Evolutionary conservation across 2,329 filamentous ascomycete species (phyloP), one percentile per base, ranked within the genome.

Genomic region (Xylariaceae sp.): DNA sequence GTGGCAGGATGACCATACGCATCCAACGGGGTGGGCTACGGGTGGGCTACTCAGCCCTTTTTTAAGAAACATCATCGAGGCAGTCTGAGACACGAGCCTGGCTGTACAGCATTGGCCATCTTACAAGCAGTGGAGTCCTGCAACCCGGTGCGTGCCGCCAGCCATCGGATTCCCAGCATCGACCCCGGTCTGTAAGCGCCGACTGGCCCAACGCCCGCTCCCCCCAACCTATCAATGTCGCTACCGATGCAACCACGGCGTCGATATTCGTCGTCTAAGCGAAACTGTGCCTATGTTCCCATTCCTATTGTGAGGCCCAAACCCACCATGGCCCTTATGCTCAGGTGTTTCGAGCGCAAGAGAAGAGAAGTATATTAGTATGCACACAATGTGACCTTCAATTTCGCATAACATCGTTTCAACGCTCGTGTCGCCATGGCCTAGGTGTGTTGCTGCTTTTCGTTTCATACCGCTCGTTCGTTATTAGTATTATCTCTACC

Each of bases 11-110:
- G 61, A 66, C 65, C 64, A 65, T 58, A 64, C 61, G 64, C 57
- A 54, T 57, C 44, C 45, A 52, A 49, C 57, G 50, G 60, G 62
- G 64, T 59, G 65, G 65, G 65, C 62, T 53, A 60, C 58, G 9
- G 34, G 34, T 19, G 39, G n/a, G 4, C 59, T 54, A 56, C 55
- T 59, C 54, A 62, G 61, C 56, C 53, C 61, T 62, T 61, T 58
- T 62, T 63, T 63, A 64, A 58, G 62, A 60, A 66, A 65, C 61
- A 59, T 57, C 64, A 72, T 67, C 72, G 75, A 71, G 71, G 71
- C 70, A 72, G 68, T 71, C 67, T 72, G 73, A 76, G 74, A 76
- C 74, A 76, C 75, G 60, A 71, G 69, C 75, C 72, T 76, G 71
- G 71, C 70, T 70, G 68, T 68, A 68, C 70, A 66, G 69, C 67